Conservation (phyloP, 2,329 filamentous ascomycete genomes). For the Sporothrix pallida region DNA sequence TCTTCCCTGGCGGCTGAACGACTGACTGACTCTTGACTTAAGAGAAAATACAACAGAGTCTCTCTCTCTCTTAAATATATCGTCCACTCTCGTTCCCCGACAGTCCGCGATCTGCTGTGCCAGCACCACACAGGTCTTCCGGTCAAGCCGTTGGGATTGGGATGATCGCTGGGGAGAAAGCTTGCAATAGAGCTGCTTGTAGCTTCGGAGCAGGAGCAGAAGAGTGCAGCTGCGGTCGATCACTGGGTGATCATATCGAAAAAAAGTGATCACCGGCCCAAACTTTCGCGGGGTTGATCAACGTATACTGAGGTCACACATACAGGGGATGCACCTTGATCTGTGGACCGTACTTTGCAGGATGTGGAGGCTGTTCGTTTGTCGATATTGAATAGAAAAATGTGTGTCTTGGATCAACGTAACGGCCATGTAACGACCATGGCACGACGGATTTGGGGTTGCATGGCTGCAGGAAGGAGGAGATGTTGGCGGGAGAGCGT, state of each 20-base stretch:
- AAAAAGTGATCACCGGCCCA: neutral
- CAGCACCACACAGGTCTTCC: neutral
- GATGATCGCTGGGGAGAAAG: neutral
- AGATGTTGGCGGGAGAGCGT: slow-evolving; percentile 15
- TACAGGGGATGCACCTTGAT: neutral
- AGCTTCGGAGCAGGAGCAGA: neutral
- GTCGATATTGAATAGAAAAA: neutral
- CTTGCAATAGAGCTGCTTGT: neutral
- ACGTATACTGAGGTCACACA: neutral
- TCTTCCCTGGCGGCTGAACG: neutral
- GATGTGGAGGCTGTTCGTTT: neutral
- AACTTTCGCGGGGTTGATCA: slow-evolving; percentile 4
- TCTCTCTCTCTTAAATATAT: neutral
- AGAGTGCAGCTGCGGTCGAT: neutral
- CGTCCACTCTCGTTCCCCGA: neutral
- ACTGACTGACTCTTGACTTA: neutral
- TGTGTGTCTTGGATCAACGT: too few species aligned
- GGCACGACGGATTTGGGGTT: slow-evolving; percentile 3
- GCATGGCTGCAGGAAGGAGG: neutral
- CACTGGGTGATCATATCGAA: slow-evolving; percentile 20
- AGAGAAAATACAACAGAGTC: neutral
- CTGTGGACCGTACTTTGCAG: neutral
- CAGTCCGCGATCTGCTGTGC: neutral
- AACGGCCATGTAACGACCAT: neutral
- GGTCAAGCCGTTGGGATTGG: neutral